phyloP scores from a whole-genome alignment of 768 basidiomycete species.

The Xerocomus potaroensis region DNA sequence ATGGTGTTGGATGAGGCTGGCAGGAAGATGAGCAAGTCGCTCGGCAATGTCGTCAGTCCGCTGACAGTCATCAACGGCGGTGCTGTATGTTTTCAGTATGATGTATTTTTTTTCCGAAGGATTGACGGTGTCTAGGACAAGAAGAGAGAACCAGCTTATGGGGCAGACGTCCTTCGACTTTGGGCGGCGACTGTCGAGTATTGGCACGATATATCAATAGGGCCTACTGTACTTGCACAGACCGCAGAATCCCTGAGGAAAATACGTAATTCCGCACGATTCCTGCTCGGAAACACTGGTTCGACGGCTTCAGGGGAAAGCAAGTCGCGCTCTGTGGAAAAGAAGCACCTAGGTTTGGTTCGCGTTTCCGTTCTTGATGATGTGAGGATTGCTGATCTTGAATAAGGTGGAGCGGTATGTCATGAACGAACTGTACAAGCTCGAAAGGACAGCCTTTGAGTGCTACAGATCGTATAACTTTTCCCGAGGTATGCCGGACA shows the following conservation, averaged over 20 bases:
- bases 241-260: conserved; percentile 74
- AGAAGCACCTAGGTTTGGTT: conserved; percentile 60
- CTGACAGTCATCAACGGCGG: conserved; percentile 76
- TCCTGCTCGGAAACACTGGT: conserved; percentile 77
- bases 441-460: conserved; percentile 64
- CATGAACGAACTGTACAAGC: conserved; percentile 73
- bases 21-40: conserved; percentile 95
- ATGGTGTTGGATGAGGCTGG: conserved; percentile 92
- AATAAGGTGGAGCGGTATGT: conserved; percentile 77
- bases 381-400: conserved; percentile 5
- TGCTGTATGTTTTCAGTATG: conserved; percentile 42
- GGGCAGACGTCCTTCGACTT: conserved; percentile 79
- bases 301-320: conserved; percentile 13
- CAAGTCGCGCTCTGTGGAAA: conserved; percentile 8
- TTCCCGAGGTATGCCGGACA: conserved; percentile 56
- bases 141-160: conserved; percentile 74
- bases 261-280: conserved; percentile 81
- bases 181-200: conserved; percentile 94
- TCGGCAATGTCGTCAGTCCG: conserved; percentile 89
- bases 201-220: conserved; percentile 83
- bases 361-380: conserved; percentile 20
- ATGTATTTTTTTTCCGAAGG: background rate
- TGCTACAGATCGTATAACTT: conserved; percentile 77
- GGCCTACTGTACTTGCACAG: conserved; percentile 70
- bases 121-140: conserved; percentile 42